Percentiles rank a stretch among this genome's conserved stretches.
Evolutionary conservation across 139 green algal species (phyloP).

Genomic region (Yamagishiella unicocca): DNA sequence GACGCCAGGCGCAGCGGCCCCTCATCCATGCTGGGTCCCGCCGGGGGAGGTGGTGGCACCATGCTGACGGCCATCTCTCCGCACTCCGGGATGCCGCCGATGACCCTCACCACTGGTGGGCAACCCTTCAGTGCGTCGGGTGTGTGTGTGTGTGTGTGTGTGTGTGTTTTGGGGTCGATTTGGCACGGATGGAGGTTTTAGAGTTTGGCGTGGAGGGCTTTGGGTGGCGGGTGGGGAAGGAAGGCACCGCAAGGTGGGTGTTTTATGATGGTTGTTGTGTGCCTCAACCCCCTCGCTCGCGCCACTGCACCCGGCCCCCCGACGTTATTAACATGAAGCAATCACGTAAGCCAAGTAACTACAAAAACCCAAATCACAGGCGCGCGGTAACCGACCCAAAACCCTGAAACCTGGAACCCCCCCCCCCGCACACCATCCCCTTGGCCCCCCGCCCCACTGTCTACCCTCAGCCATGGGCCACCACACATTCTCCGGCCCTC

Average conservation of each 20-base stretch:
- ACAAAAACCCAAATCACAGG: too few relatives aligned
- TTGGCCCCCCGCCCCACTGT: too few relatives aligned
- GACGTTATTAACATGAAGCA: too few relatives aligned
- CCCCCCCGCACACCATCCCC: too few relatives aligned
- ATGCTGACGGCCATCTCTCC: background rate
- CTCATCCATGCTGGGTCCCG: background rate
- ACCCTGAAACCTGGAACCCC: too few relatives aligned
- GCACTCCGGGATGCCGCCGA: background rate
- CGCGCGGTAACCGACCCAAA: too few relatives aligned
- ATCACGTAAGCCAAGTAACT: too few relatives aligned
- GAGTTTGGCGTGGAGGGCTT: background rate
- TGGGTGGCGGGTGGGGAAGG: background rate
- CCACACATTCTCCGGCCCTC: conserved; percentile 9
- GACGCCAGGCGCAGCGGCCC: conserved; percentile 8
- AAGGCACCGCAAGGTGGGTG: background rate
- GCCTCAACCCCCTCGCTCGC: background rate
- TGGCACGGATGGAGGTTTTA: too few relatives aligned
- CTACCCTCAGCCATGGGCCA: conserved; percentile 8
- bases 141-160: too few relatives aligned
- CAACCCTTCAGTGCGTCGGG: background rate
- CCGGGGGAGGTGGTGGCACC: background rate
- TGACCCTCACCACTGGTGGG: background rate
- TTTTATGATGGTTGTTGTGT: background rate
- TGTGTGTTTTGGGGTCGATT: too few relatives aligned
- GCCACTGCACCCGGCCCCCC: too few relatives aligned